A percentile compares a stretch with the other conserved stretches of the same genome.
Evolutionary conservation across 305 asterid species (phyloP).

Genomic region (Caryopteris hybrid): DNA sequence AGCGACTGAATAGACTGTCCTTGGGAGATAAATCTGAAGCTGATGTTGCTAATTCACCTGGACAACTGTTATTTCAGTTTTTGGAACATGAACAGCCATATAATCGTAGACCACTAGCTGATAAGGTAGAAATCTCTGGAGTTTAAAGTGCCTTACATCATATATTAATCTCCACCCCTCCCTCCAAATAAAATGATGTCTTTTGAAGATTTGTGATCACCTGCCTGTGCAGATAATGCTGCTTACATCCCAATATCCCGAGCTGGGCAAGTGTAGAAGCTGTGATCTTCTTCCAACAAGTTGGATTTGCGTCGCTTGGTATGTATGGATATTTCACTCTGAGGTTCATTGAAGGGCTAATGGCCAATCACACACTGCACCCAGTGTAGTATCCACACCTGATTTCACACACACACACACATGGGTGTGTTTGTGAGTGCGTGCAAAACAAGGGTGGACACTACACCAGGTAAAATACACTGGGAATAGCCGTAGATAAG

Average conservation of each 20-base stretch:
- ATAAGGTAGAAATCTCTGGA: constrained; percentile 43
- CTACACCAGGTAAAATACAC: neutral
- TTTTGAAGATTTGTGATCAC: constrained; percentile 17
- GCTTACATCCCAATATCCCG: constrained; percentile 58
- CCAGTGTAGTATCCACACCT: neutral
- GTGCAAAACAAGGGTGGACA: neutral
- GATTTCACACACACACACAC: neutral
- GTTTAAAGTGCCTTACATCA: constrained; percentile 4
- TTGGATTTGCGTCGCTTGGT: constrained; percentile 96
- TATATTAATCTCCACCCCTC: constrained; percentile 4
- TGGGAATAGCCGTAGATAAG: neutral
- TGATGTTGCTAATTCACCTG: constrained; percentile 32
- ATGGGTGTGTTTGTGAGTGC: neutral
- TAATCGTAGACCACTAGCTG: constrained; percentile 57
- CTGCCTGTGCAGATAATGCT: constrained; percentile 43
- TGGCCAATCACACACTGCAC: too few relatives aligned
- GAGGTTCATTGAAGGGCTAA: too few relatives aligned
- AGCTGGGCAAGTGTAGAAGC: constrained; percentile 59
- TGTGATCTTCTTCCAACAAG: constrained; percentile 77
- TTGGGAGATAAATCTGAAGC: constrained; percentile 37
- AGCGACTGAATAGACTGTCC: constrained; percentile 29
- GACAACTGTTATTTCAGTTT: constrained; percentile 48
- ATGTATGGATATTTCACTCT: constrained; percentile 13
- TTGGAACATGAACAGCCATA: constrained; percentile 66
- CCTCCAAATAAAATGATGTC: neutral